Base-by-base conservation (phyloP, 2,329 filamentous ascomycete species). In the Trichoderma semiorbis region DNA sequence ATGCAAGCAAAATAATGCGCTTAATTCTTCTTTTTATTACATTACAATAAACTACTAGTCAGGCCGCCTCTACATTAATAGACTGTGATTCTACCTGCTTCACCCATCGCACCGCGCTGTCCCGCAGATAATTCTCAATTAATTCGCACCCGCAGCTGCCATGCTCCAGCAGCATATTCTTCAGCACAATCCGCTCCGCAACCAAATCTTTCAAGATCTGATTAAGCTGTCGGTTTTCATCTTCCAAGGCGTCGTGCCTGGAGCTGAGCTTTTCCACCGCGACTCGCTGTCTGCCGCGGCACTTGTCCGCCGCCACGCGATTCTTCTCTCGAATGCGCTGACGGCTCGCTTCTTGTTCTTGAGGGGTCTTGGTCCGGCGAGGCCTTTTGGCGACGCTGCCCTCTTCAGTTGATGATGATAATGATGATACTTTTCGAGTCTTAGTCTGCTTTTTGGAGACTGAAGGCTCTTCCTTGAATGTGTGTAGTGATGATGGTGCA, bases 101-200 rank as follows among this genome's bases (percentile, higher is more conserved):
- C 39, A 72, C 70, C 70, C 70, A 72, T 36, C 64, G 55, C 32
- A 47, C 58, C 16, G 71, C 71, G n/a, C 57, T 30, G 21, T 72
- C 71, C 28, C 36, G 39, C 18, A 72, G 21, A 39, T 72, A 72
- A 18, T 60, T 60, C 24, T 72, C 66, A 53, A 72, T 72, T 34
- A 72, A 30, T 26, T 64, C 71, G 34, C 36, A 63, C 28, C 67
- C 67, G 18, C 71, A 72, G 16, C 34, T 47, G 6, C 71, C 71
- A 28, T 72, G 65, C 71, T 72, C 66, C 21, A 72, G 50, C 60
- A 72, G 28, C 71, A 70, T 72, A 14, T 72, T 72, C 50, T 70
- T 72, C 32, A 72, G 57, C 8, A 70, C 60, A 28, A 69, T 69
- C 14, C 65, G 24, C 67, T 72, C 71, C 2, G 66, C 66, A 1